These are phyloP conservation scores for Vitis rupestris DNA, from an alignment of 164 flowering plant genomes.

Conservation along the genomic window DNA sequence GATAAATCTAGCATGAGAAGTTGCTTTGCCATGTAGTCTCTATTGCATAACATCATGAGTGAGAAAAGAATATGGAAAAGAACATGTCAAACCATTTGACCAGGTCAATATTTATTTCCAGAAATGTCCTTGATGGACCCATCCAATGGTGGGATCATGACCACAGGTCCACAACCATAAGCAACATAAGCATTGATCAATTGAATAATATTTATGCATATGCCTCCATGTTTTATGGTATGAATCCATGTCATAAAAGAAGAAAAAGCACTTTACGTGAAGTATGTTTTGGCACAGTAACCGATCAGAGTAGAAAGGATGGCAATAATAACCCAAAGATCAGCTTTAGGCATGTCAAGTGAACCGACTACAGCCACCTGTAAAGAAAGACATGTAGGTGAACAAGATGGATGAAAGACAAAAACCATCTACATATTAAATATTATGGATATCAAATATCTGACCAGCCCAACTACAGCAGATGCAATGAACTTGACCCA, in stretches of 20 bases:
- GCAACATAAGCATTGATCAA: neutral
- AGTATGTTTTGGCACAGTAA: conserved; percentile 92
- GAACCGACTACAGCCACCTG: conserved; percentile 86
- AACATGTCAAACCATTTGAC: neutral
- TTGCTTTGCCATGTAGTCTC: neutral
- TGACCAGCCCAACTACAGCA: conserved; percentile 89
- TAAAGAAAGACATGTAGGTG: conserved; percentile 9
- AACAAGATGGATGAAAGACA: conserved; percentile 1
- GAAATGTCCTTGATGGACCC: neutral
- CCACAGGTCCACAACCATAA: neutral
- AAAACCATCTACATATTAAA: conserved; percentile 1
- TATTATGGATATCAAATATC: conserved; percentile 16
- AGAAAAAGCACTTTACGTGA: conserved; percentile 59
- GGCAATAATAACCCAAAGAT: conserved; percentile 79
- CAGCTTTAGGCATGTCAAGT: conserved; percentile 73
- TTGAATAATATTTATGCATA: neutral
- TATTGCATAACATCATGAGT: neutral
- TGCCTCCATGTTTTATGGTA: neutral
- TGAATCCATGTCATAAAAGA: neutral
- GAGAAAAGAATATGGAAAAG: neutral
- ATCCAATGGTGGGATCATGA: neutral
- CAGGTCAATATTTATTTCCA: neutral
- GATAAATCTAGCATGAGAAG: neutral
- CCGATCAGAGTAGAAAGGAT: conserved; percentile 76
- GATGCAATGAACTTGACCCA: conserved; percentile 90